Evolutionary conservation across 441 rosid species (phyloP).

Genomic region (Pelargonium hybrid): DNA sequence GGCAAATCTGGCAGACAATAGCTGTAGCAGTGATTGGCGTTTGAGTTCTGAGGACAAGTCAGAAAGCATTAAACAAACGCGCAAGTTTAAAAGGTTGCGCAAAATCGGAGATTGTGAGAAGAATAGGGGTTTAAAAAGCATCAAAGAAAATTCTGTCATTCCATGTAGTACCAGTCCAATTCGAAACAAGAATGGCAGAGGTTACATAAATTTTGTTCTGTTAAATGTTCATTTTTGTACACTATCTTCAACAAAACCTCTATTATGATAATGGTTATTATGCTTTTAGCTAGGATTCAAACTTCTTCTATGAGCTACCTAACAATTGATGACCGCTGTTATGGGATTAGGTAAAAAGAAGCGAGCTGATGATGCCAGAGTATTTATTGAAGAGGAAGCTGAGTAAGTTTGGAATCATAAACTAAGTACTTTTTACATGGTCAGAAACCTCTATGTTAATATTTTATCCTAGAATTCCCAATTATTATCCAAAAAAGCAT

Average conservation of each 20-base stretch:
- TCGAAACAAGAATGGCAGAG: constrained; percentile 33
- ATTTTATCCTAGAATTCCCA: background rate
- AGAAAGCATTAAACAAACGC: constrained; percentile 30
- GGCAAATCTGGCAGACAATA: constrained; percentile 26
- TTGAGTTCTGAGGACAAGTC: constrained; percentile 48
- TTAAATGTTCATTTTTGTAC: background rate
- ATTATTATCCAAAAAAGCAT: background rate
- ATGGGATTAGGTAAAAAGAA: constrained; percentile 48
- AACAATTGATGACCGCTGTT: constrained; percentile 13
- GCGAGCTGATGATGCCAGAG: constrained; percentile 27
- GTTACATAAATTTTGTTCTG: constrained; percentile 23
- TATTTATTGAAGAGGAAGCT: constrained; percentile 78
- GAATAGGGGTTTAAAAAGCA: constrained; percentile 18
- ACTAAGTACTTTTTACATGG: background rate
- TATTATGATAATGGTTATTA: background rate
- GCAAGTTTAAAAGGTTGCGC: constrained; percentile 63
- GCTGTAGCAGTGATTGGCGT: constrained; percentile 56
- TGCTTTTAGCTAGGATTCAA: constrained; percentile 4
- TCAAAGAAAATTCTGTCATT: constrained; percentile 25
- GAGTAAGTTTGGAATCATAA: constrained; percentile 48
- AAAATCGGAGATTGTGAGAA: constrained; percentile 45
- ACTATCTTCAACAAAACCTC: background rate
- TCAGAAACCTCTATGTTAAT: constrained; percentile 4
- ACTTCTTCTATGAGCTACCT: constrained; percentile 4
- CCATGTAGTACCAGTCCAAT: constrained; percentile 18